phyloP scores from a whole-genome alignment of 371 early-diverging fungal genomes.

The Mortierella sp. region DNA sequence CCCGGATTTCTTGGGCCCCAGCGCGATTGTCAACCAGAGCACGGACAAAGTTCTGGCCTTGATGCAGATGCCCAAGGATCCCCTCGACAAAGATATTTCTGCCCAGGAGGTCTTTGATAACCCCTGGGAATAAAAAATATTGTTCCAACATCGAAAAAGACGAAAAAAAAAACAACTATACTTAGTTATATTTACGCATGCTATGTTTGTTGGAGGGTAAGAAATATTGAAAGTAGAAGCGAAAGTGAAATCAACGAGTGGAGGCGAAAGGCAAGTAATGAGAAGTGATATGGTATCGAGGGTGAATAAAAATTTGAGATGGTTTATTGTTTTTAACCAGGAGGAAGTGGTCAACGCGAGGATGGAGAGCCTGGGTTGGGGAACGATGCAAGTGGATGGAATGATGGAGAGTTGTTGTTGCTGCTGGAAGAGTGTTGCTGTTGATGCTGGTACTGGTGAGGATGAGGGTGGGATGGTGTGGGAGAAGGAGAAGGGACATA shows the following conservation, averaged over 20 bases:
- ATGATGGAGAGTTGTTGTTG: not conserved
- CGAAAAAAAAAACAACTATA: not conserved
- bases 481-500: not conserved
- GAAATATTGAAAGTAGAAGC: too few relatives aligned
- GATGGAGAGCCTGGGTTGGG: not conserved
- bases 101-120: constrained; percentile 57
- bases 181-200: too few relatives aligned
- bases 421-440: not conserved
- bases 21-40: constrained; percentile 22
- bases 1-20: constrained; percentile 45
- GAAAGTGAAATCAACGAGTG: not conserved
- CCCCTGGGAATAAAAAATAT: constrained; percentile 40
- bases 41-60: constrained; percentile 44
- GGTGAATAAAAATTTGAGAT: too few relatives aligned
- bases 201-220: too few relatives aligned
- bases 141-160: not conserved
- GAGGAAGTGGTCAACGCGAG: not conserved
- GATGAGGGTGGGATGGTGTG: not conserved
- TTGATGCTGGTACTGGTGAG: not conserved
- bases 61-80: constrained; percentile 58
- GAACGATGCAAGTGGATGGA: not conserved
- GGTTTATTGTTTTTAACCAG: not conserved
- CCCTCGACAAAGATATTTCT: constrained; percentile 50
- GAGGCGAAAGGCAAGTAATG: not conserved
- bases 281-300: not conserved